Conservation (phyloP, 2,329 filamentous ascomycete genomes). For the Paraconiothyrium sp. region DNA sequence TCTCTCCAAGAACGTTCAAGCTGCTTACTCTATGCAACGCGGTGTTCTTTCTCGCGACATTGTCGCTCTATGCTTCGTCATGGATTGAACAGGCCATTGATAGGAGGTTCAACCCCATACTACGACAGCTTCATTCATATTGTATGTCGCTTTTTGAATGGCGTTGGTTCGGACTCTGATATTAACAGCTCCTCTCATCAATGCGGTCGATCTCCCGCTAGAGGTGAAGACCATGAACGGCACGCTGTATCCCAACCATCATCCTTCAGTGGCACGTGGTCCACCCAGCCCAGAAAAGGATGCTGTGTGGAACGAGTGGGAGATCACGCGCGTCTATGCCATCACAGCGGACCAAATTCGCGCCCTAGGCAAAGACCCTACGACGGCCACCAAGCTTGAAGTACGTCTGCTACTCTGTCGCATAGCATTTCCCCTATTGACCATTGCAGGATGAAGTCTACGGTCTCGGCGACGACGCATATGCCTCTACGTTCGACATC, state of each 20-base stretch:
- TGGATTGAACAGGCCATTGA: background rate
- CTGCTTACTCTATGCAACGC: constrained; percentile 5
- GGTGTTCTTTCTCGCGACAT: constrained; percentile 4
- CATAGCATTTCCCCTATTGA: background rate
- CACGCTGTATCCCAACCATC: constrained; percentile 5
- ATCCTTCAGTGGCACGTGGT: constrained; percentile 8
- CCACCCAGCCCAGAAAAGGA: constrained; percentile 22
- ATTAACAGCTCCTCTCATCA: constrained; percentile 6
- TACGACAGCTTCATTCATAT: constrained; percentile 5
- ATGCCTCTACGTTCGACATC: constrained; percentile 13
- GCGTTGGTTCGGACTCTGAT: background rate
- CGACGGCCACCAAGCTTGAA: constrained; percentile 18
- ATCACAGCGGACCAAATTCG: constrained; percentile 18
- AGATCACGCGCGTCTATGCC: constrained; percentile 23
- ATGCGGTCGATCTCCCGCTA: constrained; percentile 3
- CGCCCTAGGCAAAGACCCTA: constrained; percentile 20
- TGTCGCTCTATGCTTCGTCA: constrained; percentile 9
- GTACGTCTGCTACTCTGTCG: background rate
- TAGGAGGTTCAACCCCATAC: background rate
- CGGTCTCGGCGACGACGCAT: constrained; percentile 14
- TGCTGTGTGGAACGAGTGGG: constrained; percentile 25
- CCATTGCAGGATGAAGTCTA: background rate
- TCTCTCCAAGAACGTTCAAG: background rate
- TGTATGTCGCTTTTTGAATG: background rate
- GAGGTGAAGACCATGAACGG: constrained; percentile 12